Conservation (phyloP, 495 filamentous ascomycete species). For the Xylaria bambusicola region DNA sequence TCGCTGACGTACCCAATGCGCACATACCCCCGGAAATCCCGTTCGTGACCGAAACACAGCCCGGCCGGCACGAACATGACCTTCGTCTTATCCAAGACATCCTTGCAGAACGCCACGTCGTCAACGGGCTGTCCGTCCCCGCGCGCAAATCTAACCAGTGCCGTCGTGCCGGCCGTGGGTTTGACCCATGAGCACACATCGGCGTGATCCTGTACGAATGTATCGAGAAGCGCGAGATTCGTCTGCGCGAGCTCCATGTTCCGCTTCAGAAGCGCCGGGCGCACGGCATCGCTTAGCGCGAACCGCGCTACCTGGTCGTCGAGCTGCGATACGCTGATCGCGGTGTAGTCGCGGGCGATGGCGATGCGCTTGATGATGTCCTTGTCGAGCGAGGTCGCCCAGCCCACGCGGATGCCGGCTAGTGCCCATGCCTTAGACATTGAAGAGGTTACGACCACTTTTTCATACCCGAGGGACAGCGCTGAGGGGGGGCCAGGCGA, state of each 20-base stretch:
- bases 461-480: conserved; percentile 70
- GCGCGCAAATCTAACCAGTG: conserved; percentile 69
- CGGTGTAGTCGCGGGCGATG: conserved; percentile 75
- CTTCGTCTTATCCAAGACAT: conserved; percentile 66
- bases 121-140: conserved; percentile 67
- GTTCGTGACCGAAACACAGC: conserved; percentile 68
- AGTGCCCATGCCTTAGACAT: conserved; percentile 86
- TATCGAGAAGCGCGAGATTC: conserved; percentile 68
- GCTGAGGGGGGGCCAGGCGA: conserved; percentile 65
- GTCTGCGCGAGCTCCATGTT: conserved; percentile 71
- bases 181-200: conserved; percentile 65
- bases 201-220: conserved; percentile 66
- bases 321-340: conserved; percentile 79
- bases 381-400: conserved; percentile 70
- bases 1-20: conserved; percentile 78
- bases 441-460: conserved; percentile 73
- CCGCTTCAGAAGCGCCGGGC: conserved; percentile 66
- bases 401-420: conserved; percentile 80
- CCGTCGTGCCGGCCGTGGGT: conserved; percentile 82
- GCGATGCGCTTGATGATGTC: conserved; percentile 67
- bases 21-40: conserved; percentile 77
- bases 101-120: conserved; percentile 70
- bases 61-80: conserved; percentile 81
- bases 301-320: conserved; percentile 80
- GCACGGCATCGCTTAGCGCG: conserved; percentile 63